Conservation (phyloP, 495 filamentous ascomycete genomes). For the Trichoderma erinaceum region DNA sequence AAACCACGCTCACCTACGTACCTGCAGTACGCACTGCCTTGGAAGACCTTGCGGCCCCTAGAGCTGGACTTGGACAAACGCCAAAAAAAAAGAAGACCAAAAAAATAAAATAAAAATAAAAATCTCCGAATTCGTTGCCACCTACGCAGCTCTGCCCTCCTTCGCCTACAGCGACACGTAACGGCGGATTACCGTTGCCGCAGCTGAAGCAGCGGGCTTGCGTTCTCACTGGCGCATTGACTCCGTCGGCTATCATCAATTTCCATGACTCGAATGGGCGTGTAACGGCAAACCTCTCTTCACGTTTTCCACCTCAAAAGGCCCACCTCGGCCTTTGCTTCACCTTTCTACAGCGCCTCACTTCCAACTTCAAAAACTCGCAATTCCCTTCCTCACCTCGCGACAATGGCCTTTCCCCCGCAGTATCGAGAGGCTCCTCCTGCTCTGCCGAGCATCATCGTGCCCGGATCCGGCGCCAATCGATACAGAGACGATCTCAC, state of each 20-base stretch:
- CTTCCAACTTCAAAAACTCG: not conserved
- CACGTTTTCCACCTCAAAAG: not conserved
- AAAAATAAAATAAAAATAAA: not conserved
- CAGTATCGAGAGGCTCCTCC: conserved; percentile 1
- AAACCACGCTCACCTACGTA: not conserved
- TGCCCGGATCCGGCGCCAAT: conserved; percentile 3
- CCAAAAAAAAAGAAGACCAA: not conserved
- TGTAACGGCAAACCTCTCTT: not conserved
- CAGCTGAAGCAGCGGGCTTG: conserved; percentile 10
- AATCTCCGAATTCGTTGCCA: not conserved
- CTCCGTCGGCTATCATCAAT: not conserved
- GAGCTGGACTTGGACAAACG: conserved; percentile 5
- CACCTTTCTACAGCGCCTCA: not conserved
- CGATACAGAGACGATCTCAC: conserved; percentile 2
- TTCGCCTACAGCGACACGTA: conserved; percentile 13
- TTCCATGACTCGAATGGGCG: conserved; percentile 13
- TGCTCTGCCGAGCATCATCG: conserved; percentile 8
- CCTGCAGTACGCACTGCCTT: not conserved
- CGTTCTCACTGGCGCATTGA: conserved; percentile 9
- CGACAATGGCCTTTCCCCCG: conserved; percentile 9
- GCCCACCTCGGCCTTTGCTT: conserved; percentile 7
- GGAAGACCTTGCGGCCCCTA: conserved; percentile 1
- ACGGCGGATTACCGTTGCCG: conserved; percentile 1
- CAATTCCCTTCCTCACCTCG: not conserved
- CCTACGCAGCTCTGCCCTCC: conserved; percentile 1